phyloP scores from a whole-genome alignment of 331 rosid species.

The Telfairia occidentalis region DNA sequence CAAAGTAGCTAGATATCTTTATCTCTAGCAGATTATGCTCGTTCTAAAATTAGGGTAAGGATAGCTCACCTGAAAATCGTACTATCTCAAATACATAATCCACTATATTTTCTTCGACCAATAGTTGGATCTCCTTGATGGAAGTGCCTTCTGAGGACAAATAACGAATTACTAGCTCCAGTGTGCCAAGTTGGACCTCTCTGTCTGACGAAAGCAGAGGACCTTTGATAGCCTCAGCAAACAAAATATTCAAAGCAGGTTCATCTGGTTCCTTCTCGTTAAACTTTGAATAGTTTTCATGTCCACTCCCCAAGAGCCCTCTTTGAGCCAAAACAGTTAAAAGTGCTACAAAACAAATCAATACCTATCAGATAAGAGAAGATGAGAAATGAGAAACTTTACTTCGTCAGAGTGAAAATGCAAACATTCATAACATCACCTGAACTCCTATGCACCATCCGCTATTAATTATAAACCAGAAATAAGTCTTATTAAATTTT shows the following conservation, averaged over 20 bases:
- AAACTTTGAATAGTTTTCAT: constrained; percentile 24
- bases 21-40: not conserved
- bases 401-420: not conserved
- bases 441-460: not conserved
- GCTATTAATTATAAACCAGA: not conserved
- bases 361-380: constrained; percentile 15
- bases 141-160: constrained; percentile 51
- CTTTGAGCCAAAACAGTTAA: constrained; percentile 60
- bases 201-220: constrained; percentile 71
- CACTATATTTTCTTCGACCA: constrained; percentile 82
- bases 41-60: not conserved
- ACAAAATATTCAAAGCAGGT: constrained; percentile 39
- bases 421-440: not conserved
- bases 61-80: constrained; percentile 72
- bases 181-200: constrained; percentile 66
- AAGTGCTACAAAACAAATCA: constrained; percentile 39
- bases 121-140: constrained; percentile 45
- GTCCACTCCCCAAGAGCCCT: constrained; percentile 42
- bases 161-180: constrained; percentile 59
- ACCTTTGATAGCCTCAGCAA: constrained; percentile 89
- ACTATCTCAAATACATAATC: constrained; percentile 88
- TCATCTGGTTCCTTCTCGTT: constrained; percentile 31
- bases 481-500: too few species aligned
- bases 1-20: not conserved
- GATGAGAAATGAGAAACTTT: not conserved